Conservation (phyloP, 345 rosid genomes). For the Brassica incana region DNA sequence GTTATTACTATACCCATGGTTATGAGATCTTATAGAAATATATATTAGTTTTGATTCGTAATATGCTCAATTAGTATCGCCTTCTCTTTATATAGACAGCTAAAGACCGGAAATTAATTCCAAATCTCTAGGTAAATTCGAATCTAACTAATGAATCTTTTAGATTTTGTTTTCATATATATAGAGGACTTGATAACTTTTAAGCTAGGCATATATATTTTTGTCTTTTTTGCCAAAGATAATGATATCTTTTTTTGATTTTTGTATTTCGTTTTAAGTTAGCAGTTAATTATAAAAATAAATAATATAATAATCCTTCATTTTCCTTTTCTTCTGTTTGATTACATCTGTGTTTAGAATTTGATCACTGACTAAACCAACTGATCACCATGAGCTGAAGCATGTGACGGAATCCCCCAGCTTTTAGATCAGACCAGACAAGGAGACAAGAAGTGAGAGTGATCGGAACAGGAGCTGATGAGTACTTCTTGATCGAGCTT, state of each 20-base stretch:
- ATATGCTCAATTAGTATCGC: not conserved
- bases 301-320: not conserved
- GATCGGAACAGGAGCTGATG: constrained; percentile 74
- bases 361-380: not conserved
- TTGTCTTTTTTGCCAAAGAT: not conserved
- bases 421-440: constrained; percentile 73
- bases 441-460: constrained; percentile 66
- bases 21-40: not conserved
- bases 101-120: not conserved
- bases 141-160: not conserved
- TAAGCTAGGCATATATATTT: not conserved
- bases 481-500: constrained; percentile 80
- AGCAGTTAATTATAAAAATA: not conserved
- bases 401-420: constrained; percentile 79
- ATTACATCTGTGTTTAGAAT: not conserved
- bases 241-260: not conserved
- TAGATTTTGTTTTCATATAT: not conserved
- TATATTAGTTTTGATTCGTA: not conserved
- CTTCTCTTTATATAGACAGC: not conserved
- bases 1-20: not conserved
- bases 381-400: constrained; percentile 25
- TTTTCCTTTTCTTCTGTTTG: not conserved
- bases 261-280: not conserved
- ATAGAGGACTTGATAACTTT: not conserved
- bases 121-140: not conserved